Evolutionary conservation across 2,329 filamentous ascomycete genomes (phyloP).

Genomic region (Cyanodermella asteris): DNA sequence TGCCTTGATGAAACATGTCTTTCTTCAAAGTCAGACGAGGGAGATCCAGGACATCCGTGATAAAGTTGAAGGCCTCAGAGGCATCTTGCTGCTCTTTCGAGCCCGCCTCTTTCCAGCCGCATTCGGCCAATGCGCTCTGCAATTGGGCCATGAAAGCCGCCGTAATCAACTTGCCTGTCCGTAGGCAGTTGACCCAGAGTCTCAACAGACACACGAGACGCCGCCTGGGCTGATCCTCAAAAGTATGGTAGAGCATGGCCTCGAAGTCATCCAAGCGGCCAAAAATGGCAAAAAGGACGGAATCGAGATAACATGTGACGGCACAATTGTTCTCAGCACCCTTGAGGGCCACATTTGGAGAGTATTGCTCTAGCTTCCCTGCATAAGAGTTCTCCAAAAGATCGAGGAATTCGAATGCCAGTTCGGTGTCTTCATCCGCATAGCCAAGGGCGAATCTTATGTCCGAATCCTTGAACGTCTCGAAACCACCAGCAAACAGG

Average conservation of each 20-base stretch:
- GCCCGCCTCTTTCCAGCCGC: conserved; percentile 70
- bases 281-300: conserved; percentile 90
- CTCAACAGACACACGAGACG: conserved; percentile 59
- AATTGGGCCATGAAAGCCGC: conserved; percentile 60
- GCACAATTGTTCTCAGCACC: conserved; percentile 69
- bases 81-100: conserved; percentile 74
- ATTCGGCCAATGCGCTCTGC: conserved; percentile 60
- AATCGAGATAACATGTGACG: conserved; percentile 89
- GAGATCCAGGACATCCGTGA: conserved; percentile 71
- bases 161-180: conserved; percentile 65
- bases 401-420: conserved; percentile 53
- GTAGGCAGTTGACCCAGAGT: conserved; percentile 82
- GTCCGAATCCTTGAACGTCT: conserved; percentile 37
- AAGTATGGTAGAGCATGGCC: conserved; percentile 65
- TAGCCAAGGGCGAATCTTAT: conserved; percentile 39
- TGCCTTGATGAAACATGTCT: conserved; percentile 82
- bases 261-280: conserved; percentile 77
- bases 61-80: conserved; percentile 86
- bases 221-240: conserved; percentile 47
- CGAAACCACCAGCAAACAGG: conserved; percentile 30
- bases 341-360: conserved; percentile 47
- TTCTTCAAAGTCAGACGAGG: conserved; percentile 80
- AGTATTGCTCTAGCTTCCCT: conserved; percentile 55
- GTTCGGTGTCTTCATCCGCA: conserved; percentile 47
- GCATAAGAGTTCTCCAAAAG: conserved; percentile 63